phyloP scores from a whole-genome alignment of 2,329 filamentous ascomycete genomes.

The Septoria linicola region DNA sequence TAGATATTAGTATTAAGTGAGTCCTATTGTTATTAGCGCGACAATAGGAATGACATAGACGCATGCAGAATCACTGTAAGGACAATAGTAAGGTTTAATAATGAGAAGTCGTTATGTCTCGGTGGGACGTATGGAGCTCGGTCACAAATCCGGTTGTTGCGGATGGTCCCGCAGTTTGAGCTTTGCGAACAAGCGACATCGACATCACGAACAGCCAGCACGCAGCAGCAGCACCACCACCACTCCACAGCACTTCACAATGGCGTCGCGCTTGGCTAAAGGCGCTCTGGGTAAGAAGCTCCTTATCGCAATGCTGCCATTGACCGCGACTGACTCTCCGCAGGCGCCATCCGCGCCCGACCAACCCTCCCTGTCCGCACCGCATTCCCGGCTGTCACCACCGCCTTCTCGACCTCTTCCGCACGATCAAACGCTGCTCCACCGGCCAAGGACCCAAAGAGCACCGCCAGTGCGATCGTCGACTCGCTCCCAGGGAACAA shows the following conservation, averaged over 20 bases:
- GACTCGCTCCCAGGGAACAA: slow-evolving; percentile 90
- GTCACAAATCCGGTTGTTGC: too few relatives aligned
- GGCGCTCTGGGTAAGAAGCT: slow-evolving; percentile 80
- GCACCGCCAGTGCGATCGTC: slow-evolving; percentile 93
- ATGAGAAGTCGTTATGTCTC: too few relatives aligned
- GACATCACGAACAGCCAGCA: slow-evolving; percentile 8
- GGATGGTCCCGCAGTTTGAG: background rate
- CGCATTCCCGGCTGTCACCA: slow-evolving; percentile 71
- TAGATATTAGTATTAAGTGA: too few relatives aligned
- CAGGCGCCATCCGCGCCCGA: slow-evolving; percentile 78
- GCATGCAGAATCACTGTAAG: too few relatives aligned
- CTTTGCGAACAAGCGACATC: slow-evolving; percentile 12
- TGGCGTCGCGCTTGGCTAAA: slow-evolving; percentile 97
- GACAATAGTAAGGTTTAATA: too few relatives aligned
- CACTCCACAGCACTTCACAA: slow-evolving; percentile 62
- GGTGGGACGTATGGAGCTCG: too few relatives aligned
- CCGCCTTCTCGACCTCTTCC: slow-evolving; percentile 64
- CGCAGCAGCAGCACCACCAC: slow-evolving; percentile 14
- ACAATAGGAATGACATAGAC: too few relatives aligned
- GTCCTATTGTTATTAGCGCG: too few relatives aligned
- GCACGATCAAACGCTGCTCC: slow-evolving; percentile 55
- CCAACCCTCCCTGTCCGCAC: slow-evolving; percentile 69
- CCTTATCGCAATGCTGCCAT: slow-evolving; percentile 10
- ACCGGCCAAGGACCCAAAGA: slow-evolving; percentile 85
- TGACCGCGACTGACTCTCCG: slow-evolving; percentile 35